Conservation (phyloP, 2,329 filamentous ascomycete species). For the Apiospora koreana region DNA sequence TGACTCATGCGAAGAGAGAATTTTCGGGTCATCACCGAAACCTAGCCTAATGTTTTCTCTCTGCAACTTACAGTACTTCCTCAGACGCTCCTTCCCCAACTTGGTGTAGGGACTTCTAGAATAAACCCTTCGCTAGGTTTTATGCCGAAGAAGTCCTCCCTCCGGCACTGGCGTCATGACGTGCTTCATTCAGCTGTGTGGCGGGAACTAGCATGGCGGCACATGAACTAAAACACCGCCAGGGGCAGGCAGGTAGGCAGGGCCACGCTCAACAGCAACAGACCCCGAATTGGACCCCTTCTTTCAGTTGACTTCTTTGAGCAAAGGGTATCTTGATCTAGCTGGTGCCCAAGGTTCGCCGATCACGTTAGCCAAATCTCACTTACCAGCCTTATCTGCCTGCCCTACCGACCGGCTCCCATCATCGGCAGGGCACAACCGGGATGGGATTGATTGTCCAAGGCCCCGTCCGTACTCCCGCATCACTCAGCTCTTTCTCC, state of each 20-base stretch:
- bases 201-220: neutral
- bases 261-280: neutral
- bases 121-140: too few relatives aligned
- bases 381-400: neutral
- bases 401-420: neutral
- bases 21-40: neutral
- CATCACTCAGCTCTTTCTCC: neutral
- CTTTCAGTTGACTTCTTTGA: too few relatives aligned
- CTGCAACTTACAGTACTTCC: too few relatives aligned
- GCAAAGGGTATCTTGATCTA: too few relatives aligned
- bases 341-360: too few relatives aligned
- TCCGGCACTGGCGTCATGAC: neutral
- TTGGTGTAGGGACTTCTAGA: too few relatives aligned
- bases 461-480: neutral
- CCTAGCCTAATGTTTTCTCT: neutral
- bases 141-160: too few relatives aligned
- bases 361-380: too few relatives aligned
- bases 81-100: too few relatives aligned
- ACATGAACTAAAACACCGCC: neutral
- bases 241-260: too few relatives aligned
- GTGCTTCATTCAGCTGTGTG: neutral
- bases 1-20: neutral
- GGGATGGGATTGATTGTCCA: neutral
- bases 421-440: neutral
- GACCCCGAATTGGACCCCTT: neutral